These are phyloP conservation scores for Blastomyces parvus DNA, from an alignment of 2,329 filamentous ascomycete genomes.

Conservation along the genomic window DNA sequence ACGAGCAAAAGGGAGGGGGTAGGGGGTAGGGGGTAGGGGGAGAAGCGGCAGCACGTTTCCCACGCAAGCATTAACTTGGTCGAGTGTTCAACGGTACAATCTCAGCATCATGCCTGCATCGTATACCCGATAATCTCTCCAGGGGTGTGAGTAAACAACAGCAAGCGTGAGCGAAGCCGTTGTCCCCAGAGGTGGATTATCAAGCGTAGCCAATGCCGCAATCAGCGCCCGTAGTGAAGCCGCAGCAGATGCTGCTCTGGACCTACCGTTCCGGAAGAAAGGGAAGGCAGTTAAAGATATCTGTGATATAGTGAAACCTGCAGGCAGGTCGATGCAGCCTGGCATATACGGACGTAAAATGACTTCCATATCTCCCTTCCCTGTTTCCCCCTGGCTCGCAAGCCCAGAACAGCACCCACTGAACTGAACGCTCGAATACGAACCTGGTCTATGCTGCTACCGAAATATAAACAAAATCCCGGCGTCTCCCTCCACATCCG, in stretches of 20 bases:
- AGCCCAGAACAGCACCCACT: conserved; percentile 15
- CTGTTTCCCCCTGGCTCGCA: background rate
- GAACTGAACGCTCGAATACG: conserved; percentile 21
- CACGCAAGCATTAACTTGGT: conserved; percentile 99
- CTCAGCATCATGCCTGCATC: conserved; percentile 61
- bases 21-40: conserved; percentile 32
- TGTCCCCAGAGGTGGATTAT: conserved; percentile 44
- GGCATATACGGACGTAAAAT: background rate
- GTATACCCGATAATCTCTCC: conserved; percentile 22
- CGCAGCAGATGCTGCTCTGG: conserved; percentile 22
- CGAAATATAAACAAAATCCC: background rate
- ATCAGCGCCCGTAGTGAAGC: conserved; percentile 80
- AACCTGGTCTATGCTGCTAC: conserved; percentile 18
- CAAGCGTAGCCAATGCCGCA: conserved; percentile 30
- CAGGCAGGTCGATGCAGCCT: background rate
- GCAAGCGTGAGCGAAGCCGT: conserved; percentile 10
- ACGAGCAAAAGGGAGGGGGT: conserved; percentile 26
- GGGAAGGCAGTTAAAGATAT: conserved; percentile 9
- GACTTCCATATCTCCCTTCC: background rate
- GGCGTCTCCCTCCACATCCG: background rate
- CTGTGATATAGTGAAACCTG: too few species aligned
- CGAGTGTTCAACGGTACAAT: conserved; percentile 89
- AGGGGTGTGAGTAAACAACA: background rate
- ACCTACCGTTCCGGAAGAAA: conserved; percentile 9
- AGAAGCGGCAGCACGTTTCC: conserved; percentile 89